phyloP scores from a whole-genome alignment of 495 filamentous ascomycete genomes.

The Penicillium steckii region DNA sequence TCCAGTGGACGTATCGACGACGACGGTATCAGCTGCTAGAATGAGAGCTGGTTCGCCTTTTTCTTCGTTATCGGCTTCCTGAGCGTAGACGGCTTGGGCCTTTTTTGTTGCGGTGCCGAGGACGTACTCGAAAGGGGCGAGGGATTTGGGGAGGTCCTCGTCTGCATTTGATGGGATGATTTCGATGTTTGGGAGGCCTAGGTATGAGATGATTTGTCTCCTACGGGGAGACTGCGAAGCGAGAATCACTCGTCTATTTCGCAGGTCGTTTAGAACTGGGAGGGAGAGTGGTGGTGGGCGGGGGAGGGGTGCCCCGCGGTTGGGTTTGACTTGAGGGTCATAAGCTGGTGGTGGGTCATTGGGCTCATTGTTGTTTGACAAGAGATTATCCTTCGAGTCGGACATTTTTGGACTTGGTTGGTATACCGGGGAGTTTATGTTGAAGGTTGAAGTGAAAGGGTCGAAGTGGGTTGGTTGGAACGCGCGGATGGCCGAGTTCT shows the following conservation, averaged over 20 bases:
- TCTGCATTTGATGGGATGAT: constrained; percentile 75
- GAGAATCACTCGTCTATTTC: constrained; percentile 74
- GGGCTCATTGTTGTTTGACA: constrained; percentile 18
- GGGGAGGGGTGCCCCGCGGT: constrained; percentile 32
- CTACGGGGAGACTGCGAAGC: constrained; percentile 85
- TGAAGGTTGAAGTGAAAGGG: neutral
- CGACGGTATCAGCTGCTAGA: constrained; percentile 88
- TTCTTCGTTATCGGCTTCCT: constrained; percentile 56
- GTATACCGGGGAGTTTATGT: constrained; percentile 4
- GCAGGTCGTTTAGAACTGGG: constrained; percentile 70
- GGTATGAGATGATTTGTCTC: constrained; percentile 68
- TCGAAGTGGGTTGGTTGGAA: neutral
- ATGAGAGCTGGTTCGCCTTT: constrained; percentile 78
- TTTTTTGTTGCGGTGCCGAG: constrained; percentile 82
- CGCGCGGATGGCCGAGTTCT: constrained; percentile 3
- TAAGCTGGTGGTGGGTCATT: constrained; percentile 39
- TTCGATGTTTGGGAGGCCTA: constrained; percentile 77
- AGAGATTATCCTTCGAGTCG: constrained; percentile 34
- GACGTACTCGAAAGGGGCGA: constrained; percentile 86
- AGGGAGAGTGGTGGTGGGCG: constrained; percentile 69
- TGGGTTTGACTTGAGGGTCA: constrained; percentile 21
- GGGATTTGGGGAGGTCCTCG: constrained; percentile 80
- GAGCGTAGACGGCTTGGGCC: constrained; percentile 71
- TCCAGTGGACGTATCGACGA: constrained; percentile 63
- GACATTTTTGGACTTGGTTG: constrained; percentile 25